Evolutionary conservation across 148 eudicot species (phyloP).

Genomic region (Dianthus caryophyllus): DNA sequence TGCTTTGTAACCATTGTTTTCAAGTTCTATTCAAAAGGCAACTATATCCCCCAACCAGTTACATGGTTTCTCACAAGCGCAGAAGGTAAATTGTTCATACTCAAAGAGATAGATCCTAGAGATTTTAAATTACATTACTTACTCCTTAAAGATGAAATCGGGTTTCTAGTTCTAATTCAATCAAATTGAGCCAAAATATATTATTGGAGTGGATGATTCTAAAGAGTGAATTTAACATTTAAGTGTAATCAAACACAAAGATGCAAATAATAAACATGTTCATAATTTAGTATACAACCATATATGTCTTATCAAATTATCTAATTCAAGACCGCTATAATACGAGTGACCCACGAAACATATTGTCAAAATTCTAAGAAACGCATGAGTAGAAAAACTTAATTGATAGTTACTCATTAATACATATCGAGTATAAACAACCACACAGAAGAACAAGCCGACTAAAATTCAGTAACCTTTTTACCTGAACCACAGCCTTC

Average conservation of each 20-base stretch:
- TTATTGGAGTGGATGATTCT: not conserved
- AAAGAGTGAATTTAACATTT: not conserved
- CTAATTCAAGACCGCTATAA: not conserved
- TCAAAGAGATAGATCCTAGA: no score
- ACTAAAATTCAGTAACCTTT: slow-evolving; percentile 6
- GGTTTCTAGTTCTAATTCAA: not conserved
- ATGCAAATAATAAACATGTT: not conserved
- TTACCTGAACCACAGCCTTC: slow-evolving; percentile 98
- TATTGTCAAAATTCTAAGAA: not conserved
- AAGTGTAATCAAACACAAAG: not conserved
- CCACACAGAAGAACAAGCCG: not conserved
- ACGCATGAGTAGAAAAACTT: not conserved
- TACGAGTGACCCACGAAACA: not conserved
- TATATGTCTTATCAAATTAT: not conserved
- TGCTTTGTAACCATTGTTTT: not conserved
- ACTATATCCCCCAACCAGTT: not conserved
- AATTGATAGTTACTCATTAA: not conserved
- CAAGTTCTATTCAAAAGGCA: not conserved
- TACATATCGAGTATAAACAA: not conserved
- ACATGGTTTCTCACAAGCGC: no score
- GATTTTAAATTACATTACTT: not conserved
- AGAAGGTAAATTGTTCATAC: no score
- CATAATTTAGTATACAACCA: not conserved
- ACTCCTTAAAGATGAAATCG: not conserved
- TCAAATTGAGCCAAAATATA: not conserved